Conservation (phyloP, 345 rosid genomes). For the Toxicodendron radicans region DNA sequence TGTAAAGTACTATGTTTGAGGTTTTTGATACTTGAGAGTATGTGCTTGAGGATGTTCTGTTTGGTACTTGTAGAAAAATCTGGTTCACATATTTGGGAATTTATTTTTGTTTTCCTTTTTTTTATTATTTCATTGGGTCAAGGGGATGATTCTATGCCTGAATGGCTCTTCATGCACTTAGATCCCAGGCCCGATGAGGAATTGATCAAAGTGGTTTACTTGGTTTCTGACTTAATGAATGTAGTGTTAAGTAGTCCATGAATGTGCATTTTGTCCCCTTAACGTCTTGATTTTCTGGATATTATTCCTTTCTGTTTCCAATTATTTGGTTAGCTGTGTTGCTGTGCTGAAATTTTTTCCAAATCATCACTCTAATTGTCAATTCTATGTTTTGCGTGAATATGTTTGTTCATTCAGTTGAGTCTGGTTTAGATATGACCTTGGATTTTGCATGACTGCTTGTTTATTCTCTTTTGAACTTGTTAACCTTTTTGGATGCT, state of each 20-base stretch:
- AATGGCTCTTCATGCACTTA: background rate
- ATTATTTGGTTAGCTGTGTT: background rate
- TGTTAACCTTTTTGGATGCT: background rate
- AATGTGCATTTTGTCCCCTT: background rate
- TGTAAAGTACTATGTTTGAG: too few relatives aligned
- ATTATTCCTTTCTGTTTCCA: background rate
- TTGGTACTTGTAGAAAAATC: background rate
- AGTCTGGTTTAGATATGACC: too few relatives aligned
- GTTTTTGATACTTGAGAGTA: background rate
- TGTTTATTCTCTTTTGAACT: background rate
- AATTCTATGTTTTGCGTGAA: background rate
- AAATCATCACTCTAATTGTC: background rate
- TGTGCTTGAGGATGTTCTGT: background rate
- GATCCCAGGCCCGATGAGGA: background rate
- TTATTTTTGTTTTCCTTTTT: background rate
- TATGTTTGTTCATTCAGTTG: background rate
- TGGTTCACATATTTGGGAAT: background rate
- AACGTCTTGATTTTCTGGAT: background rate
- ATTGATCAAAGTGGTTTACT: background rate
- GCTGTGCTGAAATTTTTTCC: background rate
- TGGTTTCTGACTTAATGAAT: background rate
- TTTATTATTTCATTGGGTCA: too few relatives aligned
- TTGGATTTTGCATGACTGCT: too few relatives aligned
- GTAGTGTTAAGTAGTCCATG: background rate
- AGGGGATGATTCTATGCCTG: background rate